A percentile compares a stretch with the other conserved stretches of the same genome.
These are phyloP conservation scores for Camellia granthamiana DNA, from an alignment of 148 eudicot species.

Conservation along the genomic window DNA sequence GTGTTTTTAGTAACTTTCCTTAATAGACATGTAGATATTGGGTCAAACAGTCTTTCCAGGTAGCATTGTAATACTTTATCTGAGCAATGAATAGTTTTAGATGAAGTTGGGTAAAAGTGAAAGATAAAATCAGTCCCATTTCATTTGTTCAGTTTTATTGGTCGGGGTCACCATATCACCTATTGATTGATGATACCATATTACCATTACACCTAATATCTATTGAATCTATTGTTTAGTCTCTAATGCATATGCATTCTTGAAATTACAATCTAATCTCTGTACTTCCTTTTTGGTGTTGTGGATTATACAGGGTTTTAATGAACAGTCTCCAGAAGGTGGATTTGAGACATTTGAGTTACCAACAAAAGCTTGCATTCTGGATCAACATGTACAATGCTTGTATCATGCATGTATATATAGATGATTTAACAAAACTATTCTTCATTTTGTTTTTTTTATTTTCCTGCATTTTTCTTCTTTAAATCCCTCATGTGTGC, in stretches of 20 bases:
- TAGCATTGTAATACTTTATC: too few species aligned
- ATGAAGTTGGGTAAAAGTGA: too few species aligned
- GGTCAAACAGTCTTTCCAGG: too few species aligned
- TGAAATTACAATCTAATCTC: background rate
- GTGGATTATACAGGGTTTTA: constrained; percentile 39
- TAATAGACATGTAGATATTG: too few species aligned
- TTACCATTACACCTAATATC: too few species aligned
- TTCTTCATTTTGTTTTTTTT: background rate
- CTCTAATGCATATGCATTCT: too few species aligned
- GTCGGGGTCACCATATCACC: too few species aligned
- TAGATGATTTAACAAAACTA: background rate
- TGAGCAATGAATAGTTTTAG: too few species aligned
- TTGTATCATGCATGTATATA: constrained; percentile 86
- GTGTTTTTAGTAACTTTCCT: too few species aligned
- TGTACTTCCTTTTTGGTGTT: background rate
- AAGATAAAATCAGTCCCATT: too few species aligned
- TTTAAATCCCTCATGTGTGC: background rate
- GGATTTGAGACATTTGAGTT: constrained; percentile 69
- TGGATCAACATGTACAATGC: constrained; percentile 99
- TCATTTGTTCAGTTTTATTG: too few species aligned
- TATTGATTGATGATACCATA: background rate
- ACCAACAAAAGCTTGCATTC: constrained; percentile 83
- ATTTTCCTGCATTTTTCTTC: background rate
- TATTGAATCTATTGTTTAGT: too few species aligned
- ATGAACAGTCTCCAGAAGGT: constrained; percentile 69